These are phyloP conservation scores for Symbiodinium natans DNA, from an alignment of 73 alveolate species.

Conservation along the genomic window DNA sequence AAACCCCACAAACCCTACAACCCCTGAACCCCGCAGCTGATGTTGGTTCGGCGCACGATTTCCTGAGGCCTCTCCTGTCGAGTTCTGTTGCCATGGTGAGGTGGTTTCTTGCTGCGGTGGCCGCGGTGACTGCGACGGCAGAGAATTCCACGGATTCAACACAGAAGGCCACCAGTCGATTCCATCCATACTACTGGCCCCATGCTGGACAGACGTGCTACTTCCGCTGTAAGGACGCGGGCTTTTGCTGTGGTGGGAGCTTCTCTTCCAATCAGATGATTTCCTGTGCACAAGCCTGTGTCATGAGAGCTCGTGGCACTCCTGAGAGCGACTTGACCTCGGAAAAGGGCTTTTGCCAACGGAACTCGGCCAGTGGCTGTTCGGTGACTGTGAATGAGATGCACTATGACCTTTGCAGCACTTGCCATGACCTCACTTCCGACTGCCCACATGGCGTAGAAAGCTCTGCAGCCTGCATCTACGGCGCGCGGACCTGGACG, in stretches of 20 bases:
- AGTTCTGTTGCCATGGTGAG: too few relatives aligned
- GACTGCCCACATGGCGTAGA: slow-evolving; percentile 53
- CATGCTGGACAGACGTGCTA: slow-evolving; percentile 57
- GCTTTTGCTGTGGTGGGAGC: slow-evolving; percentile 29
- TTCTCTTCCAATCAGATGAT: slow-evolving; percentile 27
- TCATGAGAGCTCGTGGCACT: slow-evolving; percentile 39
- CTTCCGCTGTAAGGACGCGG: slow-evolving; percentile 44
- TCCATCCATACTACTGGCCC: slow-evolving; percentile 29
- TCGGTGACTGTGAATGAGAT: neutral
- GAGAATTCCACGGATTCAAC: too few relatives aligned
- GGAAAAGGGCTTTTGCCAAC: neutral
- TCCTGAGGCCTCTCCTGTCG: too few relatives aligned
- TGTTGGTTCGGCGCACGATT: too few relatives aligned
- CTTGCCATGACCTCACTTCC: slow-evolving; percentile 7
- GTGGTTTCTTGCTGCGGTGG: too few relatives aligned
- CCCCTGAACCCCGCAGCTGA: too few relatives aligned
- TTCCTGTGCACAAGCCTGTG: slow-evolving; percentile 29
- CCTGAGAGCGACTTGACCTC: slow-evolving; percentile 7
- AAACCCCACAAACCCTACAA: too few relatives aligned
- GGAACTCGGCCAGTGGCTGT: slow-evolving; percentile 32
- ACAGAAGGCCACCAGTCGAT: too few relatives aligned
- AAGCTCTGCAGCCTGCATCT: slow-evolving; percentile 4
- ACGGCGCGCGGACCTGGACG: slow-evolving; percentile 46
- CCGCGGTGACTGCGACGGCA: too few relatives aligned
- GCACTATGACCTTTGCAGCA: neutral